phyloP scores from a whole-genome alignment of 2,329 filamentous ascomycete species.

The Diaporthe velutina region DNA sequence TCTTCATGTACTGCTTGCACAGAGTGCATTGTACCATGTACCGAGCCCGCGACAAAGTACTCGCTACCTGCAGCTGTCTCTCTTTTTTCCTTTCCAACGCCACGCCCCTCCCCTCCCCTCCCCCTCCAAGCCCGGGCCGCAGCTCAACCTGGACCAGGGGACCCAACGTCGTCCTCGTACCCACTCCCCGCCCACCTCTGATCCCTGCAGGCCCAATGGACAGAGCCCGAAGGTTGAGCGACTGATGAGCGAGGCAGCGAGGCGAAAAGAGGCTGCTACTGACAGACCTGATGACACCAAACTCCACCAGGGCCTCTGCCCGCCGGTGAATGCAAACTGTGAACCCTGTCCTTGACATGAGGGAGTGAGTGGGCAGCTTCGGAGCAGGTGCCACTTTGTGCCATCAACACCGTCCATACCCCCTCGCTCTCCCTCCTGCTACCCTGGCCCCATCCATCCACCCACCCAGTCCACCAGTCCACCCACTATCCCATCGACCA shows the following conservation, averaged over 20 bases:
- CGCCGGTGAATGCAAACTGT: slow-evolving; percentile 30
- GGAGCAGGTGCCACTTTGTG: slow-evolving; percentile 38
- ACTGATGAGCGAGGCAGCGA: slow-evolving; percentile 30
- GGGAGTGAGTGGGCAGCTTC: slow-evolving; percentile 29
- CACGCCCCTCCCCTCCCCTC: neutral
- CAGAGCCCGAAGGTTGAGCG: slow-evolving; percentile 33
- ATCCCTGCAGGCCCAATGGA: slow-evolving; percentile 32
- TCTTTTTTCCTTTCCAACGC: slow-evolving; percentile 13
- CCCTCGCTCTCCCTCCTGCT: slow-evolving; percentile 18
- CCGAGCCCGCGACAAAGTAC: slow-evolving; percentile 9
- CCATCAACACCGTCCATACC: slow-evolving; percentile 29
- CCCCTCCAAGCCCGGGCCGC: slow-evolving; percentile 13
- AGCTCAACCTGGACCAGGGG: slow-evolving; percentile 34
- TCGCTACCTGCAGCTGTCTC: slow-evolving; percentile 1
- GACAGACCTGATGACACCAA: slow-evolving; percentile 34
- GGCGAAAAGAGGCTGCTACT: slow-evolving; percentile 33
- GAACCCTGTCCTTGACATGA: slow-evolving; percentile 32
- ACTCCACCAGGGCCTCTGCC: slow-evolving; percentile 33
- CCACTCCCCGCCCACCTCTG: slow-evolving; percentile 34
- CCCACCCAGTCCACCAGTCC: slow-evolving; percentile 26
- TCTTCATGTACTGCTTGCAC: slow-evolving; percentile 17
- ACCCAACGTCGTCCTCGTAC: slow-evolving; percentile 35
- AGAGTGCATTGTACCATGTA: slow-evolving; percentile 8
- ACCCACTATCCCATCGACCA: slow-evolving; percentile 23
- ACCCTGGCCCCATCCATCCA: slow-evolving; percentile 27